These are phyloP conservation scores for Datura wrightii DNA, from an alignment of 257 asterid species.

Conservation along the genomic window DNA sequence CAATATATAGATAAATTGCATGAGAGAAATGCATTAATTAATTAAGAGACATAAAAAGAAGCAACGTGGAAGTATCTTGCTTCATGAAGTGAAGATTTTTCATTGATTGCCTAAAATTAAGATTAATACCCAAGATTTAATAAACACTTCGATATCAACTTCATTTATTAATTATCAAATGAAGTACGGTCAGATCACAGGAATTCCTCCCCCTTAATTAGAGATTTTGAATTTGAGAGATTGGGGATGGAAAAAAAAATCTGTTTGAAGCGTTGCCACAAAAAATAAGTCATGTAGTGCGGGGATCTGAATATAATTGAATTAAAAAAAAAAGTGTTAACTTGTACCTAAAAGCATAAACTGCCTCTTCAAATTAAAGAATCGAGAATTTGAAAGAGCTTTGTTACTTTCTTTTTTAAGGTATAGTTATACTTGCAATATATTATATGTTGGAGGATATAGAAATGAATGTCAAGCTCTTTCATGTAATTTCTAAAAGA, in stretches of 20 bases:
- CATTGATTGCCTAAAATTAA: not conserved
- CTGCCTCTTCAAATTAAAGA: not conserved
- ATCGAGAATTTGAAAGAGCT: not conserved
- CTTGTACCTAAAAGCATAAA: constrained; percentile 11
- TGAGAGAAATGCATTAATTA: not conserved
- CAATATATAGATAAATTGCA: not conserved
- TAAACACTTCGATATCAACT: not conserved
- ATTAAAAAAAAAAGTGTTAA: not conserved
- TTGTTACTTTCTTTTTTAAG: not conserved
- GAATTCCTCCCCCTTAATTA: no score
- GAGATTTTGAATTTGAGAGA: no score
- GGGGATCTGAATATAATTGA: no score
- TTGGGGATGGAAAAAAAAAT: no score
- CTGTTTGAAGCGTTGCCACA: no score
- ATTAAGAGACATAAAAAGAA: not conserved
- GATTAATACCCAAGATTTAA: not conserved
- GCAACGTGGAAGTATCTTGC: not conserved
- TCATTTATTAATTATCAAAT: not conserved
- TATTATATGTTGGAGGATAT: not conserved
- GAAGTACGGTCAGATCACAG: no score
- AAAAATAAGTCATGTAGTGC: no score
- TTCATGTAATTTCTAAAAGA: not conserved
- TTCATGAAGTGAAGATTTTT: no score
- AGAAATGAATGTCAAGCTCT: not conserved
- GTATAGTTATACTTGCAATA: not conserved